phyloP scores from a whole-genome alignment of 345 rosid genomes.

The Citrus inodora region DNA sequence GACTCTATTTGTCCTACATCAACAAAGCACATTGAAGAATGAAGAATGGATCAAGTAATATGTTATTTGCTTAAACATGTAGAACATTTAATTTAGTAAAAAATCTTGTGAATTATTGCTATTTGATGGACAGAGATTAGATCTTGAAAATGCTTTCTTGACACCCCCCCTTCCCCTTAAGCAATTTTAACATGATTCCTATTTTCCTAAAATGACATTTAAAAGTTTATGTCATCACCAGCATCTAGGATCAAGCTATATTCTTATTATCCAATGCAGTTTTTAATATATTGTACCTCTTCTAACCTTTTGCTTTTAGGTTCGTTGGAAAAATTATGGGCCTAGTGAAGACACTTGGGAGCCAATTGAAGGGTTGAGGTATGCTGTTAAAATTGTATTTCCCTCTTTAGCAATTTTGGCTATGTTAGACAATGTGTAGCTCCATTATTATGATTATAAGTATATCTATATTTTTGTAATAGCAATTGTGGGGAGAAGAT shows the following conservation, averaged over 20 bases:
- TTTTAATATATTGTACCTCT: not conserved
- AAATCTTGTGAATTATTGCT: not conserved
- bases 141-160: not conserved
- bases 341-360: conserved; percentile 65
- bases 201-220: not conserved
- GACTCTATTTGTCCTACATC: too few species aligned
- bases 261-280: not conserved
- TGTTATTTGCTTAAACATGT: not conserved
- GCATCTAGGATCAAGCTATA: not conserved
- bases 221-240: not conserved
- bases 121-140: not conserved
- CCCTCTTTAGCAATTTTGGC: not conserved
- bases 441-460: not conserved
- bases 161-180: too few species aligned
- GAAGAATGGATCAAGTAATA: not conserved
- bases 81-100: not conserved
- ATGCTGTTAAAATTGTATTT: not conserved
- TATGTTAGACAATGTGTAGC: not conserved
- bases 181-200: not conserved
- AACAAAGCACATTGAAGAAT: not conserved
- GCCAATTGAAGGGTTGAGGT: conserved; percentile 58
- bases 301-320: conserved; percentile 32
- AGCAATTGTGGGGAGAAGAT: conserved; percentile 47
- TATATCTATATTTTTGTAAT: not conserved
- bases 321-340: conserved; percentile 60